Base-by-base conservation (phyloP, 2,329 filamentous ascomycete species). In the Rutstroemia sp. region DNA sequence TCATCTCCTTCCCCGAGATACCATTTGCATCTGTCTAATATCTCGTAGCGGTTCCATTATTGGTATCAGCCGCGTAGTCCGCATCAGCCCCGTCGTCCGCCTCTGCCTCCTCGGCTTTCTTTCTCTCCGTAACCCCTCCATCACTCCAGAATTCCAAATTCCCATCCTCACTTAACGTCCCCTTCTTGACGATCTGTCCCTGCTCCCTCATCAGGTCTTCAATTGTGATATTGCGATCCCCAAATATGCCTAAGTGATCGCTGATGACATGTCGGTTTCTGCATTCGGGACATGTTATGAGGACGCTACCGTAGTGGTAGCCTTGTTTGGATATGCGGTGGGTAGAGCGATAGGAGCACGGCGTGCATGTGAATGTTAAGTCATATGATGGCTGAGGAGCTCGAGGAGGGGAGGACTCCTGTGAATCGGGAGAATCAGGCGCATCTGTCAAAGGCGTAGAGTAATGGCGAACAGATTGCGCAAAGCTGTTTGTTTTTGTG, bases 131-230 rank as follows among this genome's bases (percentile, higher is more conserved):
- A 19, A 49, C 58, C 39, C 52, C 65, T 17, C 64, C 66, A 62
- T 95, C 89, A 30, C 88, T 86, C 87, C 91, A 96, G 64, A 96
- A 94, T 71, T 97, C 92, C 48, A 96, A 75, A 69, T 96, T 88
- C n/a, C 89, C 90, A 63, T 92, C 85, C 62, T 84, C 81, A 51
- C 87, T 83, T 34, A 92, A 68, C 27, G 80, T 82, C 17, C 89
- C 87, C 59, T 82, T 82, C 75, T 86, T 88, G 58, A 92, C 79
- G 1, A 88, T 73, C 61, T 84, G 80, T 5, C 92, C 92, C 67
- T 87, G 87, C 62, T 90, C 84, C 57, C 78, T 76, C 74, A 94
- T 81, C 50, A 97, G 72, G 60, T 92, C 86, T 71, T 95, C 88
- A 30, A 94, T 75, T 0, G 88, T 91, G 57, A 88, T 71, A 56